Conservation (phyloP, 768 basidiomycete genomes). For the Rhodotorula diobovata region DNA sequence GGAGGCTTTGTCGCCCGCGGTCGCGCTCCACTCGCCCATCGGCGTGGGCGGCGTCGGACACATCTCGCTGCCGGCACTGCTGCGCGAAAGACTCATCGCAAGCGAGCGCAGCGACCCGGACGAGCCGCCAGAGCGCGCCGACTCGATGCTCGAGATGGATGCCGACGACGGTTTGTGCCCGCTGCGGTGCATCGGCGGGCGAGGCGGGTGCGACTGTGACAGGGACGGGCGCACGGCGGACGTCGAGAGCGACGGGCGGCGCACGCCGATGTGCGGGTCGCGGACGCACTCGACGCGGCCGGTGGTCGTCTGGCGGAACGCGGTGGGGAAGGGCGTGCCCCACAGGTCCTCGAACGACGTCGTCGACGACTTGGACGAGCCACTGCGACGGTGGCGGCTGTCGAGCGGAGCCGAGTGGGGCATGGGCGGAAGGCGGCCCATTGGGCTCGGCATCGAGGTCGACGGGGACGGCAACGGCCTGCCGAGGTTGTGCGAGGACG, state of each 20-base stretch:
- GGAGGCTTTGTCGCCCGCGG: not conserved
- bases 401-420: not conserved
- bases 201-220: not conserved
- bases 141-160: constrained; percentile 26
- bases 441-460: not conserved
- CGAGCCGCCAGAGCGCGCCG: constrained; percentile 3
- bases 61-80: constrained; percentile 13
- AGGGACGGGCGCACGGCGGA: not conserved
- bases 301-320: constrained; percentile 25
- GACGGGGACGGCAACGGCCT: not conserved
- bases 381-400: not conserved
- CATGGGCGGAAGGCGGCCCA: not conserved
- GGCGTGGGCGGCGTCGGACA: constrained; percentile 32
- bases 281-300: constrained; percentile 25
- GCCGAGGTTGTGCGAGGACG: not conserved
- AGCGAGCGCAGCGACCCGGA: constrained; percentile 12
- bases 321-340: constrained; percentile 14
- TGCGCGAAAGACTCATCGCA: constrained; percentile 1
- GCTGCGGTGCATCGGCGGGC: constrained; percentile 11
- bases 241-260: not conserved
- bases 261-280: not conserved
- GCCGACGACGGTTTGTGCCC: constrained; percentile 15
- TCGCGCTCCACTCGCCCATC: not conserved
- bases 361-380: constrained; percentile 21
- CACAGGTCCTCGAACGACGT: constrained; percentile 29